These are phyloP conservation scores for Gamsiella multidivaricata DNA, from an alignment of 192 early-diverging fungal species.

Conservation along the genomic window DNA sequence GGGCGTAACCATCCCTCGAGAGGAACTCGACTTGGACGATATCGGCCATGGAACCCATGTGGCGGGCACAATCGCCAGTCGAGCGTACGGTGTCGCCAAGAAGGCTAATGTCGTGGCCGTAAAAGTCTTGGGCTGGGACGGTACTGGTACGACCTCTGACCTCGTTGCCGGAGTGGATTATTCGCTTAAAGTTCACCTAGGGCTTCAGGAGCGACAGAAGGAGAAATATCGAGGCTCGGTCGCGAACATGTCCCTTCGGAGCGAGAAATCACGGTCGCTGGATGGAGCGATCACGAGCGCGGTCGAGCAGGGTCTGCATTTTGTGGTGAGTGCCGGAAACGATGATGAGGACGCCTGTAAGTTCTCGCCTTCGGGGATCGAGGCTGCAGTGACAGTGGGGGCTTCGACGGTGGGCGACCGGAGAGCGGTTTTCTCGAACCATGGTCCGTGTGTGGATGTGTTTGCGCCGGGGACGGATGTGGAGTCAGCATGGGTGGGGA, in stretches of 20 bases:
- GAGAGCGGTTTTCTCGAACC: conserved; percentile 85
- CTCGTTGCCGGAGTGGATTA: conserved; percentile 82
- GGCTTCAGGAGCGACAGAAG: conserved; percentile 56
- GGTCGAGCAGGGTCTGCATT: conserved; percentile 82
- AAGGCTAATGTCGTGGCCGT: conserved; percentile 85
- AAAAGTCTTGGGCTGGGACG: conserved; percentile 92
- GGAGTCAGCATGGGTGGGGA: conserved; percentile 68
- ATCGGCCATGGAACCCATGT: conserved; percentile 91
- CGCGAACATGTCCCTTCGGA: conserved; percentile 95
- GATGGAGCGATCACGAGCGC: conserved; percentile 82
- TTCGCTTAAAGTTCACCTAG: conserved; percentile 43
- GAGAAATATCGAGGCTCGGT: conserved; percentile 83
- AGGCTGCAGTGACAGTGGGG: conserved; percentile 84
- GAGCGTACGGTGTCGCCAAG: conserved; percentile 91
- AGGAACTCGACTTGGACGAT: conserved; percentile 70
- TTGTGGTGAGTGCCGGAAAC: conserved; percentile 97
- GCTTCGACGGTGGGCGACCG: conserved; percentile 87
- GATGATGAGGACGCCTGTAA: conserved; percentile 93
- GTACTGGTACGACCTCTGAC: conserved; percentile 71
- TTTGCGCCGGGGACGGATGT: conserved; percentile 89
- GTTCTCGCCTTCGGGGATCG: conserved; percentile 81
- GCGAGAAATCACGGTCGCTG: conserved; percentile 79
- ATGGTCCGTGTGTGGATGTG: conserved; percentile 89
- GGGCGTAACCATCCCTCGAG: conserved; percentile 80
- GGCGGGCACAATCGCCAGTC: conserved; percentile 89